phyloP scores from a whole-genome alignment of 208 protist species.

The Leishmania aethiopica region DNA sequence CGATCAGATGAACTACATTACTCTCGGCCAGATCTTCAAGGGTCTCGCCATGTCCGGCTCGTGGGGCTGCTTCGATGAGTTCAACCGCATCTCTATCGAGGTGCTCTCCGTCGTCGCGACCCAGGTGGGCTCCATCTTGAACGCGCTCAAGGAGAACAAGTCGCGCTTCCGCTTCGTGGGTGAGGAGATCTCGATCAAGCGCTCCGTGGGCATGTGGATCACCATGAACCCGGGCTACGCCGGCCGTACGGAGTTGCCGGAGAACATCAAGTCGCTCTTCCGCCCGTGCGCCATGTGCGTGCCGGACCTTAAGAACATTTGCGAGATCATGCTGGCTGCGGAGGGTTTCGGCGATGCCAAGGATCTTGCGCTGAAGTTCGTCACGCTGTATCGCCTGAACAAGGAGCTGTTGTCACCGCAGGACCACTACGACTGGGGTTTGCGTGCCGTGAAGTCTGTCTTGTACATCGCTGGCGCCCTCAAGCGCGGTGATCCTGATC shows the following conservation, averaged over 20 bases:
- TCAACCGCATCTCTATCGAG: conserved; percentile 97
- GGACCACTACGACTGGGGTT: conserved; percentile 99
- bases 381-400: conserved; percentile 97
- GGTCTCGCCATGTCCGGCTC: conserved; percentile 95
- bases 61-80: conserved; percentile 98
- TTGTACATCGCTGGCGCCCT: conserved; percentile 97
- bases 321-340: conserved; percentile 98
- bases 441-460: conserved; percentile 98
- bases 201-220: conserved; percentile 96
- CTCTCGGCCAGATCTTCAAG: conserved; percentile 98
- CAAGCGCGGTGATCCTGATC: conserved; percentile 95
- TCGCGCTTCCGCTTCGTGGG: conserved; percentile 95
- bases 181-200: conserved; percentile 93
- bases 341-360: conserved; percentile 97
- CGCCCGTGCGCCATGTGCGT: conserved; percentile 98
- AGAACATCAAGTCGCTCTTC: conserved; percentile 98
- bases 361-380: conserved; percentile 98
- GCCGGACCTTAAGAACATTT: conserved; percentile 98
- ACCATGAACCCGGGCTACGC: conserved; percentile 98
- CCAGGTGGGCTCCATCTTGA: conserved; percentile 97
- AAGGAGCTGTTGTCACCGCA: conserved; percentile 97
- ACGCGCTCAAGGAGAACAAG: conserved; percentile 97
- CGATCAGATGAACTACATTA: conserved; percentile 99
- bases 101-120: conserved; percentile 98
- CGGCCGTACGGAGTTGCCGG: conserved; percentile 97